Conservation (phyloP, 805 yeast species). For the Debaryomyces prosopidis region DNA sequence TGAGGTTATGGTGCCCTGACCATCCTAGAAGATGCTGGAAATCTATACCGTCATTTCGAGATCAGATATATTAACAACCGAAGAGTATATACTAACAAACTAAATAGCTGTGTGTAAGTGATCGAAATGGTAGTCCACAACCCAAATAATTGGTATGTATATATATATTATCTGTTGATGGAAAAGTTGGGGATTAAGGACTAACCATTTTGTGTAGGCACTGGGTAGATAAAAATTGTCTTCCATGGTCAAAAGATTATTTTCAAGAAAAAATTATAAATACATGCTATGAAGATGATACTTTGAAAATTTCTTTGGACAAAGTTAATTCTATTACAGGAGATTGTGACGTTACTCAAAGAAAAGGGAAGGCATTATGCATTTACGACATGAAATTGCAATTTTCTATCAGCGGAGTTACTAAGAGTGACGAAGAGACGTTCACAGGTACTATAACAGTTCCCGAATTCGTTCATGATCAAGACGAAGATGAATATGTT, state of each 20-base stretch:
- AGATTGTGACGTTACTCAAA: conserved; percentile 80
- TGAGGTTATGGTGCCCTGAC: too few species aligned
- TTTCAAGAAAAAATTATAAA: conserved; percentile 40
- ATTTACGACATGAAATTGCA: conserved; percentile 65
- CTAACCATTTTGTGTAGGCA: conserved; percentile 42
- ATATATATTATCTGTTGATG: neutral
- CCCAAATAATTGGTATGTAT: conserved; percentile 65
- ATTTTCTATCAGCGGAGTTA: conserved; percentile 44
- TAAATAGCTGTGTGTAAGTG: too few species aligned
- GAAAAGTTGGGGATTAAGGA: too few species aligned
- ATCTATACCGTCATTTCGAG: too few species aligned
- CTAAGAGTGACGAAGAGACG: conserved; percentile 34
- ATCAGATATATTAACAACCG: too few species aligned
- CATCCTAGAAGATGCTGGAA: too few species aligned
- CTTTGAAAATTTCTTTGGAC: conserved; percentile 28
- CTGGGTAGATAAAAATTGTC: conserved; percentile 70
- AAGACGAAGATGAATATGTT: conserved; percentile 62
- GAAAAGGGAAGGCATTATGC: conserved; percentile 79
- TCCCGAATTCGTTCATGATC: conserved; percentile 78
- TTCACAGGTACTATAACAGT: conserved; percentile 47
- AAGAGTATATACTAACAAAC: too few species aligned
- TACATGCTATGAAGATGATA: conserved; percentile 26
- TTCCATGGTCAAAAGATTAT: conserved; percentile 61
- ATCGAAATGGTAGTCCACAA: conserved; percentile 61
- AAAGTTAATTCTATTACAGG: conserved; percentile 52